A percentile compares a stretch with the other conserved stretches of the same genome.
These are phyloP conservation scores for Hansenula anomala DNA, from an alignment of 1,139 yeast genomes.

Conservation along the genomic window DNA sequence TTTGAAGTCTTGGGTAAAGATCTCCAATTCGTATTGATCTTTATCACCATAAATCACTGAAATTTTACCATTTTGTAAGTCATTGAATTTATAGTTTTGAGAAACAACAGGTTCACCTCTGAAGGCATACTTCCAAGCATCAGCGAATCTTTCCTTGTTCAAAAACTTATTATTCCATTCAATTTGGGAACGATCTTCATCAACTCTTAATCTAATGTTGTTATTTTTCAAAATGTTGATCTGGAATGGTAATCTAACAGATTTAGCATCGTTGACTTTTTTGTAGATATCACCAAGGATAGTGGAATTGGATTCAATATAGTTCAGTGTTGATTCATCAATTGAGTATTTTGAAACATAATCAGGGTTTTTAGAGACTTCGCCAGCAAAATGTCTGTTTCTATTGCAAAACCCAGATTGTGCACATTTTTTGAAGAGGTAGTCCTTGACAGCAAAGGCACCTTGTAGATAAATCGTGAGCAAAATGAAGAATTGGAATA, in stretches of 20 bases:
- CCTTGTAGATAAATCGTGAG: not conserved
- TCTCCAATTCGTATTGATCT: conserved; percentile 31
- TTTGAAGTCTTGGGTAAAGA: conserved; percentile 48
- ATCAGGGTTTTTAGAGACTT: conserved; percentile 29
- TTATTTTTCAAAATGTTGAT: conserved; percentile 50
- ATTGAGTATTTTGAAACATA: conserved; percentile 51
- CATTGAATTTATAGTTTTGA: conserved; percentile 8
- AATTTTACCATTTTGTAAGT: conserved; percentile 22
- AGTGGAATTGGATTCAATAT: conserved; percentile 24
- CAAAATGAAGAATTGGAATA: not conserved
- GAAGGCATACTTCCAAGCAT: conserved; percentile 60
- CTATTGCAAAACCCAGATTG: conserved; percentile 85
- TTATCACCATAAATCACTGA: conserved; percentile 38
- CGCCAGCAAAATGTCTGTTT: conserved; percentile 65
- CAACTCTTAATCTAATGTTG: conserved; percentile 54
- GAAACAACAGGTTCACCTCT: conserved; percentile 21
- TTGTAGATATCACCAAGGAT: conserved; percentile 47
- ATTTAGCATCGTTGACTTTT: conserved; percentile 17
- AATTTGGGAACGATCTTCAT: conserved; percentile 48
- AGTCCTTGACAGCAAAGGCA: conserved; percentile 38
- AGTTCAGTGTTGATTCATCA: conserved; percentile 35
- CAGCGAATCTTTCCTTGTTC: conserved; percentile 49
- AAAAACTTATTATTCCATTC: conserved; percentile 27
- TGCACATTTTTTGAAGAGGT: conserved; percentile 73
- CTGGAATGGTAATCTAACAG: conserved; percentile 44